phyloP scores from a whole-genome alignment of 2,329 filamentous ascomycete species.

The Calonectria multiphialidica region DNA sequence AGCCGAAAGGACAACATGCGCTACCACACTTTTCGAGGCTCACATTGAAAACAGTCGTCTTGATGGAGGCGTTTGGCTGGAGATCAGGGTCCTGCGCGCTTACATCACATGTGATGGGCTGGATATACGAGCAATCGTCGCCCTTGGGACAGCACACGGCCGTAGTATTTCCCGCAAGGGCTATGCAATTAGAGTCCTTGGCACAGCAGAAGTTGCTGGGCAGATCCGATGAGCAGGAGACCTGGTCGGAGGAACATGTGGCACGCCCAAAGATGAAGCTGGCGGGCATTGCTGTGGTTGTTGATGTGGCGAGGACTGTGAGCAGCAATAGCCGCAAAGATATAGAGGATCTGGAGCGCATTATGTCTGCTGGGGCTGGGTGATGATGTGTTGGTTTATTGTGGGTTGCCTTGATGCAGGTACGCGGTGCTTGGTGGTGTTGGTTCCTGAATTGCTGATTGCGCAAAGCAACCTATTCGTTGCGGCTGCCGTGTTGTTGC shows the following conservation, averaged over 20 bases:
- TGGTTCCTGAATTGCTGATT: slow-evolving; percentile 1
- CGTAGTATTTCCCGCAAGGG: slow-evolving; percentile 74
- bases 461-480: background rate
- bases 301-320: slow-evolving; percentile 50
- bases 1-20: slow-evolving; percentile 80
- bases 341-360: slow-evolving; percentile 32
- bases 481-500: background rate
- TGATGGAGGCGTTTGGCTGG: slow-evolving; percentile 70
- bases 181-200: slow-evolving; percentile 64
- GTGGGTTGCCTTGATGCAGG: background rate
- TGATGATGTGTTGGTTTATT: slow-evolving; percentile 1
- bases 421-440: background rate
- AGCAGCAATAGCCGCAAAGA: slow-evolving; percentile 54
- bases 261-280: slow-evolving; percentile 56
- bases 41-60: slow-evolving; percentile 72
- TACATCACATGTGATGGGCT: slow-evolving; percentile 74
- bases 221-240: slow-evolving; percentile 66
- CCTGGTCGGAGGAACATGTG: slow-evolving; percentile 65
- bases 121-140: slow-evolving; percentile 69
- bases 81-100: slow-evolving; percentile 68
- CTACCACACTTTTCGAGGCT: slow-evolving; percentile 68
- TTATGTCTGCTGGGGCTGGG: slow-evolving; percentile 16
- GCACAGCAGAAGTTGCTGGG: slow-evolving; percentile 78
- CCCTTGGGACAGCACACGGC: slow-evolving; percentile 77
- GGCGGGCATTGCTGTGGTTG: slow-evolving; percentile 54